Base-by-base conservation (phyloP, 1,139 yeast genomes). In the Kodamaea sp. region DNA sequence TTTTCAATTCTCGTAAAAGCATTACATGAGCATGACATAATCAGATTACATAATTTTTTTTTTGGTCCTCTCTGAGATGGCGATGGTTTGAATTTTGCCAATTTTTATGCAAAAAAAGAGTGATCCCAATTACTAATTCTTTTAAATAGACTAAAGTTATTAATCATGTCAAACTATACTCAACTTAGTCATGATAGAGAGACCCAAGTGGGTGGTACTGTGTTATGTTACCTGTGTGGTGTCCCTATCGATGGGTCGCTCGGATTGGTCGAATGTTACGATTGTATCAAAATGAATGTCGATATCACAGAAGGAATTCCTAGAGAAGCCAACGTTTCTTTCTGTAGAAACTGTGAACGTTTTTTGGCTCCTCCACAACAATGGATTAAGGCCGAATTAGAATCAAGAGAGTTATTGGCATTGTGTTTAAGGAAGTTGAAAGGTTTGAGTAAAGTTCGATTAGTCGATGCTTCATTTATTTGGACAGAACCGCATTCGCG, bases 401-500 rank as follows among this genome's bases (percentile, higher is more conserved):
- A 94, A 65, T 84, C 95, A 26, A 73, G 98, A 61, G 98, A 92
- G 61, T 73, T 94, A 38, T 70, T 92, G 48, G 97, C 98, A 1
- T 67, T 94, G 38, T 86, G 97, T 70, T 70, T 92, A 52, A 80
- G 94, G 62, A 78, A 94, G 60, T 73, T 94, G 51, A 87, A 84
- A 54, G 98, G 98, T 39, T 73, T 94, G 51, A 83, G 79, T 48
- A 89, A 88, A 55, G 94, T 90, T 37, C 75, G 98, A 50, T 73
- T 92, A 44, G 80, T 90, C 26, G 98, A 94, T 67, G 98, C 98
- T 6, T 78, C 90, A 4, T 92, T 92, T 55, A 81, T 92, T 46
- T 92, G 99, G 99, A 92, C 99, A 1, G 99, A 92, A 65, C 98
- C 99, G 1, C 99, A 92, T 63, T 90, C 97, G 24, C 81, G 98